Evolutionary conservation across 495 filamentous ascomycete species (phyloP), one percentile per base, ranked within the genome.

Genomic region (Neurospora sp.): DNA sequence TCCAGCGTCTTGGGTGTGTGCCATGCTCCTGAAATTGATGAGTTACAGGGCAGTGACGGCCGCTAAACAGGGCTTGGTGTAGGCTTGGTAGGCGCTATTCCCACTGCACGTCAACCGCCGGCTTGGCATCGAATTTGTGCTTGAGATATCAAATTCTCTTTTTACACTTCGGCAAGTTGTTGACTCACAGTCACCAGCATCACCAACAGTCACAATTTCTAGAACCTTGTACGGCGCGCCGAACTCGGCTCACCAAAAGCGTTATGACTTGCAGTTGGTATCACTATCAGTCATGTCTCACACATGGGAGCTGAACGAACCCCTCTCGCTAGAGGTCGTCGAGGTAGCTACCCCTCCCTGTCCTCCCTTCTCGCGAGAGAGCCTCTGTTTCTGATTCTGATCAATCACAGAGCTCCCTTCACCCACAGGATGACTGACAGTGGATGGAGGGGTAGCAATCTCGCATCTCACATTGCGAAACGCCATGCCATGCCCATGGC

Each of bases 401-500:
- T 59, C 48, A 59, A 59, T 59, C 20, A 27, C 46, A 54, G 2
- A 54, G 46, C 46, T 54, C 20, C 20, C 20, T 54, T 54, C 20
- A 54, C 46, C 23, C 10, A 48, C 42, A 44, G 18, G 8, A 46
- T 46, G 31, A 31, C 31, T 3, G 44, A 48, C 11, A 3, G 48
- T 27, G 20, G 12, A 66, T 59, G 54, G 31, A 66, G 27, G 54
- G 54, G 54, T 66, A 35, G 54, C 27, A 66, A 66, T 66, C 54
- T 66, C 54, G 54, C 54, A 66, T 66, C 54, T 62, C 54, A 62
- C 54, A 62, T 62, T 62, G 54, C 54, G 54, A 62, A 62, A 62
- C 54, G 23, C 54, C 54, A 62, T 62, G 54, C 48, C 48, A 62
- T 62, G 54, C 23, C 44, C 23, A 62, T 62, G 54, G 54, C 54